Conservation (phyloP, 305 asterid genomes). For the Fraxinus ornus region DNA sequence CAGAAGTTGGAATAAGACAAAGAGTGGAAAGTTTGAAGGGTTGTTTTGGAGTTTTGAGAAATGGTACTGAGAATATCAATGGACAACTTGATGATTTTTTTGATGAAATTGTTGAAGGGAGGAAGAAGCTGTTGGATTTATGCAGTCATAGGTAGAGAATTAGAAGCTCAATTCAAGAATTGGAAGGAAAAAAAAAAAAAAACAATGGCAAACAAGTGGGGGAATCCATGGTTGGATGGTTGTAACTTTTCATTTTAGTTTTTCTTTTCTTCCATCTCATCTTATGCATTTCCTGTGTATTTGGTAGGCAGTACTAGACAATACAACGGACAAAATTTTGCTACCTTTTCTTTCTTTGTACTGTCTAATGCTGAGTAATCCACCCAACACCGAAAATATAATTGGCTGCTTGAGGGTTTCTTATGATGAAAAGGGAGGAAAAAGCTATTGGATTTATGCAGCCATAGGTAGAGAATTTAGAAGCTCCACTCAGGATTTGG, state of each 20-base stretch:
- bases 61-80: conserved; percentile 39
- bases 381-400: background rate
- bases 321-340: background rate
- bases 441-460: conserved; percentile 50
- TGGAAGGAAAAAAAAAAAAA: background rate
- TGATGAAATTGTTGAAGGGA: conserved; percentile 33
- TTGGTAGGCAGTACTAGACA: background rate
- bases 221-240: background rate
- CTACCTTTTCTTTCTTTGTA: background rate
- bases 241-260: background rate
- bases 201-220: background rate
- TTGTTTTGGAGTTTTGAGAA: conserved; percentile 43
- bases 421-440: conserved; percentile 28
- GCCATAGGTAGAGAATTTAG: conserved; percentile 50
- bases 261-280: background rate
- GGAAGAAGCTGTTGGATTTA: conserved; percentile 46
- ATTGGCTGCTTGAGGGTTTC: conserved; percentile 25
- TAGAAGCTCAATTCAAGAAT: background rate
- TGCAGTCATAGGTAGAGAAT: conserved; percentile 71
- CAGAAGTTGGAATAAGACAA: conserved; percentile 21
- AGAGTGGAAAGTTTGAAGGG: conserved; percentile 24
- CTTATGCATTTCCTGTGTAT: background rate
- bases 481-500: background rate
- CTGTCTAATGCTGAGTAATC: background rate
- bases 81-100: conserved; percentile 30